Evolutionary conservation across 345 rosid genomes (phyloP).

Genomic region (Lepidium aucheri): DNA sequence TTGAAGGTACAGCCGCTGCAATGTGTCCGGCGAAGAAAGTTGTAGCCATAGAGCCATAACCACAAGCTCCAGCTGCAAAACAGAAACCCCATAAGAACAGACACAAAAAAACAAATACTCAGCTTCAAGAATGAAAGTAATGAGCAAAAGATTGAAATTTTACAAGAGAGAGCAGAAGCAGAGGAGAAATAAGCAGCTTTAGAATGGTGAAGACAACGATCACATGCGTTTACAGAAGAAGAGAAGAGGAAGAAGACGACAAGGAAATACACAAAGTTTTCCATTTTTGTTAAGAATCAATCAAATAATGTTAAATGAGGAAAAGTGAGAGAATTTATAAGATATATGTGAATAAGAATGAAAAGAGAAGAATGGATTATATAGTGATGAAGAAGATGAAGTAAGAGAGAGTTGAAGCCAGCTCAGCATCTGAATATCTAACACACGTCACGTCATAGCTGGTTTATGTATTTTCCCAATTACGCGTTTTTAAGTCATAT

Average conservation of each 20-base stretch:
- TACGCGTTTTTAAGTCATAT: not conserved
- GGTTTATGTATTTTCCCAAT: not conserved
- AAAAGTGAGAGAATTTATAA: not conserved
- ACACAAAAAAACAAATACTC: not conserved
- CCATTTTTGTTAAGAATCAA: slow-evolving; percentile 26
- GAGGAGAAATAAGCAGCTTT: slow-evolving; percentile 65
- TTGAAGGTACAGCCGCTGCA: slow-evolving; percentile 63
- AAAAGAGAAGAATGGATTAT: not conserved
- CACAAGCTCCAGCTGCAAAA: slow-evolving; percentile 86
- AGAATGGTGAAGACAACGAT: slow-evolving; percentile 68
- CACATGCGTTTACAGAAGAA: slow-evolving; percentile 56
- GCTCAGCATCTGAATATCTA: slow-evolving; percentile 13
- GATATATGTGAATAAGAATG: not conserved
- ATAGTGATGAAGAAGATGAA: not conserved
- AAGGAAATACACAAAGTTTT: slow-evolving; percentile 18
- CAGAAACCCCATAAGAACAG: slow-evolving; percentile 6
- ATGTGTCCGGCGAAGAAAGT: slow-evolving; percentile 58
- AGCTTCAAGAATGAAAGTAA: not conserved
- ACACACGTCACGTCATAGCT: slow-evolving; percentile 11
- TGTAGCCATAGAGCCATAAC: slow-evolving; percentile 67
- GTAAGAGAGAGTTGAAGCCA: slow-evolving; percentile 12
- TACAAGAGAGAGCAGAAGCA: slow-evolving; percentile 65
- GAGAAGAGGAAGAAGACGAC: slow-evolving; percentile 27
- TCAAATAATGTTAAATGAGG: not conserved
- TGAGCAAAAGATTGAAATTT: not conserved